These are phyloP conservation scores for Cyberlindnera subsufficiens DNA, from an alignment of 805 yeast species.

Conservation along the genomic window DNA sequence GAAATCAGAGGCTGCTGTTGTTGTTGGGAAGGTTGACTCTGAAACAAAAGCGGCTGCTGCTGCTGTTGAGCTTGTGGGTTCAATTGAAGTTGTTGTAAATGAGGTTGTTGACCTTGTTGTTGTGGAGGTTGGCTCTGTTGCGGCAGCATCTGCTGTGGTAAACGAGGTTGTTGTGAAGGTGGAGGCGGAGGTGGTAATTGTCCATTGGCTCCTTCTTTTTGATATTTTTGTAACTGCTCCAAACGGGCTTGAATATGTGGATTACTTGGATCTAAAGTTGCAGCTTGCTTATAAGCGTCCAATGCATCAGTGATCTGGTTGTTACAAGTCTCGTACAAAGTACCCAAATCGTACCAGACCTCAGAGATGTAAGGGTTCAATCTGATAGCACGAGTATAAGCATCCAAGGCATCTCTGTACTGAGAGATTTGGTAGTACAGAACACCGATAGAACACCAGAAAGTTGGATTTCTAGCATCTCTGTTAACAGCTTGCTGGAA, in stretches of 20 bases:
- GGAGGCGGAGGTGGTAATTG: constrained; percentile 64
- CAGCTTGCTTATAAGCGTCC: constrained; percentile 96
- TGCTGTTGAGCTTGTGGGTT: constrained; percentile 26
- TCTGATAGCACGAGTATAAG: constrained; percentile 93
- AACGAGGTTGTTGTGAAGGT: constrained; percentile 44
- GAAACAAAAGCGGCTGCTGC: constrained; percentile 9
- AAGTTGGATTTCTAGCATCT: constrained; percentile 94
- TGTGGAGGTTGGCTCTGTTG: constrained; percentile 15
- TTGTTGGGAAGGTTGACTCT: constrained; percentile 1
- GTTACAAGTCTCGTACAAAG: constrained; percentile 94
- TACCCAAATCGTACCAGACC: constrained; percentile 98
- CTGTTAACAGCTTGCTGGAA: constrained; percentile 98
- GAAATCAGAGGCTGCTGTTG: neutral
- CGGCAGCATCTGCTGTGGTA: constrained; percentile 62
- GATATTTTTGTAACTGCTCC: constrained; percentile 73
- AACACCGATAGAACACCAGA: constrained; percentile 96
- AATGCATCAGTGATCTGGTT: constrained; percentile 92
- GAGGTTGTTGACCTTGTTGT: constrained; percentile 20
- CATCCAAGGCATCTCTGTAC: constrained; percentile 94
- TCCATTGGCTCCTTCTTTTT: constrained; percentile 53
- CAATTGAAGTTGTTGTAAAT: constrained; percentile 16
- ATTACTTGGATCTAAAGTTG: constrained; percentile 88
- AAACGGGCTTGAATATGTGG: constrained; percentile 91
- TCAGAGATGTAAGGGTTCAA: constrained; percentile 94
- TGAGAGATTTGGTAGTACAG: constrained; percentile 94